Percentiles rank a stretch among this genome's conserved stretches.
These are phyloP conservation scores for cucumber (Cucumis sativus) DNA, from an alignment of 306 rosid species.

Conservation along the genomic window Cucumber_9930_V3 NC_026658.2:1839501-1840000, in stretches of 20 bases:
- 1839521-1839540: neutral
- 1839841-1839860: neutral
- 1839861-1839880: slow-evolving; percentile 2
- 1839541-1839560: too few species aligned
- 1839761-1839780: neutral
- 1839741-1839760: neutral
- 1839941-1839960: neutral
- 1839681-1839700: slow-evolving; percentile 52
- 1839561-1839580: neutral
- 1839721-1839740: neutral
- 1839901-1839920: slow-evolving; percentile 10
- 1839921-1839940: slow-evolving; percentile 8
- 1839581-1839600: neutral
- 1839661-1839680: slow-evolving; percentile 76
- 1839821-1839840: neutral
- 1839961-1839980: too few species aligned
- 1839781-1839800: neutral
- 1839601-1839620: neutral
- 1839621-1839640: neutral
- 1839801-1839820: neutral
- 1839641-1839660: slow-evolving; percentile 62
- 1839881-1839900: slow-evolving; percentile 12
- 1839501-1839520: slow-evolving; percentile 1
- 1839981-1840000: too few species aligned
- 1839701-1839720: slow-evolving; percentile 22